Evolutionary conservation across 805 yeast genomes (phyloP), one percentile per base, ranked within the genome.

Genomic region (Candida dendrica): DNA sequence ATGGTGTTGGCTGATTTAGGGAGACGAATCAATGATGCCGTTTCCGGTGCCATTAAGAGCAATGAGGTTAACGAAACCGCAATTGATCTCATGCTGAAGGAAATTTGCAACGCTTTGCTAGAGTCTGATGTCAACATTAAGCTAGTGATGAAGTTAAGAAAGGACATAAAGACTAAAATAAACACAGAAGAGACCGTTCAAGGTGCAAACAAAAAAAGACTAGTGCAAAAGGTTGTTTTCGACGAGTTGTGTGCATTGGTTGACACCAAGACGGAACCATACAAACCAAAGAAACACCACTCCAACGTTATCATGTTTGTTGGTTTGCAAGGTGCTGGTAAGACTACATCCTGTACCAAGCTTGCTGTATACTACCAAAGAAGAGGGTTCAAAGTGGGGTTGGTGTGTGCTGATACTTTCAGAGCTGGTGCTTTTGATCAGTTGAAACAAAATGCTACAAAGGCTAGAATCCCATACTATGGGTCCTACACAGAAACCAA

Each of bases 391-490:
- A 90, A 89, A 60, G 95, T 88, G 37, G 98, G 98, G 41, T 71
- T 93, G 59, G 98, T 93, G 20, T 93, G 98, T 77, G 98, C 98
- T 2, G 98, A 93, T 70, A 93, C 98, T 26, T 93, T 91, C 73
- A 81, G 98, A 74, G 98, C 98, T 31, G 98, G 98, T 74, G 98
- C 98, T 2, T 91, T 91, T 69, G 98, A 91, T 66, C 98, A 91
- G 71, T 75, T 91, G 65, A 91, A 93, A 62, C 98, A 91, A 65
- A 91, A 91, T 64, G 98, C 98, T 19, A 88, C 91, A 42, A 87
- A 88, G 68, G 95, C 98, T 2, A 79, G 84, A 52, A 87, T 91
- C 42, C 98, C 98, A 36, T 91, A 79, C 64, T 91, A 80, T 62
- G 98, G 98, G 54, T 84, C 95, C 6, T 93, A 93, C 63, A 80